phyloP scores from a whole-genome alignment of 2,329 filamentous ascomycete genomes.

The Pseudopithomyces maydicus region DNA sequence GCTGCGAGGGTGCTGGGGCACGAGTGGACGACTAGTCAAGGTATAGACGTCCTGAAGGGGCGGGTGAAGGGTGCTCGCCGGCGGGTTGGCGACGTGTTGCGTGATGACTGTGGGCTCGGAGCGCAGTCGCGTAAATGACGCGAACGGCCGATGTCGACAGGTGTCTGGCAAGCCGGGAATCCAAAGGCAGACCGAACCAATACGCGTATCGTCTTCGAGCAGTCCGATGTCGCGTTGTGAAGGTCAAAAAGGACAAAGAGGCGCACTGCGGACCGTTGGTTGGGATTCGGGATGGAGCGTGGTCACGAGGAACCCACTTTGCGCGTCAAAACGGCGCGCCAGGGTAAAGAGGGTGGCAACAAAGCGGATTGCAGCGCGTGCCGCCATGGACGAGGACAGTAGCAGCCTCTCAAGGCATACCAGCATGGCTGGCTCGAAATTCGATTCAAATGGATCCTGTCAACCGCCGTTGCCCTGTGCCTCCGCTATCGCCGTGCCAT shows the following conservation, averaged over 20 bases:
- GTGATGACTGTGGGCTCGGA: slow-evolving; percentile 16
- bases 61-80: slow-evolving; percentile 13
- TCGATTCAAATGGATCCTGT: not conserved
- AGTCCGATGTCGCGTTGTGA: slow-evolving; percentile 10
- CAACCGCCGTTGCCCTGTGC: not conserved
- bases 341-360: not conserved
- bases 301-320: slow-evolving; percentile 5
- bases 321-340: slow-evolving; percentile 6
- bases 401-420: not conserved
- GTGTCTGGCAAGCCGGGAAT: not conserved
- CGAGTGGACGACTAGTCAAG: not conserved
- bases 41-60: slow-evolving; percentile 13
- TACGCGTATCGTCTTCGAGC: slow-evolving; percentile 4
- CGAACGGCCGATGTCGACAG: slow-evolving; percentile 18
- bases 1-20: not conserved
- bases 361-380: not conserved
- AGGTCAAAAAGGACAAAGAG: slow-evolving; percentile 3
- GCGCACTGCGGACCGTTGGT: slow-evolving; percentile 1
- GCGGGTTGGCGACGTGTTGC: slow-evolving; percentile 17
- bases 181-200: not conserved
- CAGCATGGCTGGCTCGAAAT: not conserved
- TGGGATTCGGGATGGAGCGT: slow-evolving; percentile 5
- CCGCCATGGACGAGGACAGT: not conserved
- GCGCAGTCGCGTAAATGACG: slow-evolving; percentile 19
- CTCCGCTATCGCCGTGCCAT: no score